Percentiles rank a stretch among this genome's conserved stretches.
phyloP scores from a whole-genome alignment of 176 grass and related monocot species.

The Hordeum vulgare region MorexV3_pseudomolecules_assembly NC_058520.1:398953650-398954149 shows the following conservation, averaged over 20 bases:
- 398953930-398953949: constrained; percentile 99
- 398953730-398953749: too few species aligned
- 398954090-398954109: not conserved
- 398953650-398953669: too few species aligned
- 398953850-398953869: not conserved
- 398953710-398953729: too few species aligned
- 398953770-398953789: too few species aligned
- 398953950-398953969: constrained; percentile 89
- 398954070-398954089: not conserved
- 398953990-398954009: constrained; percentile 80
- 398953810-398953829: not conserved
- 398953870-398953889: not conserved
- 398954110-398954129: not conserved
- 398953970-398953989: constrained; percentile 87
- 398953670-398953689: too few species aligned
- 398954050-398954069: constrained; percentile 58
- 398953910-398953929: not conserved
- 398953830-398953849: constrained; percentile 13
- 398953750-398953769: too few species aligned
- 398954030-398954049: constrained; percentile 99
- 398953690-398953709: too few species aligned
- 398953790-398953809: too few species aligned
- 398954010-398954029: constrained; percentile 96
- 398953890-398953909: not conserved
- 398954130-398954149: not conserved